Base-by-base conservation (phyloP, 129 eudicot genomes). In the Centella asiatica region DNA sequence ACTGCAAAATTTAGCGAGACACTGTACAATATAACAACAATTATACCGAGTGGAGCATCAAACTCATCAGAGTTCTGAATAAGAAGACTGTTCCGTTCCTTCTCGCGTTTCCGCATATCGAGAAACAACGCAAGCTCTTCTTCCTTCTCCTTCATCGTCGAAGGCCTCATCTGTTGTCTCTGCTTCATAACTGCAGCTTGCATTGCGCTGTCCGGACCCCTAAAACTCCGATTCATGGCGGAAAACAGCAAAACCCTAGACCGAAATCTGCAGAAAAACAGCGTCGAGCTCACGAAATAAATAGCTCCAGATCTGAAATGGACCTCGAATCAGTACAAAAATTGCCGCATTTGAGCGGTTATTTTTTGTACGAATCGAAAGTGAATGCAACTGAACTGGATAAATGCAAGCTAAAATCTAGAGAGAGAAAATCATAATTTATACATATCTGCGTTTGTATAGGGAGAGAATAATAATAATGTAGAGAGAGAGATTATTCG, bases 51-150 rank as follows among this genome's bases (percentile, higher is more conserved):
- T 7, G 95, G 81, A 53, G 84, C 78, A 75, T 86, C 94, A 48
- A 83, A 81, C 60, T 80, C 97, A 32, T 83, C 88, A 22, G 82
- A 73, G 67, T 67, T 78, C 4, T 83, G 81, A 36, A 83, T 77
- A 46, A 85, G 84, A 58, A 82, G 75, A 74, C 81, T 75, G 57
- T 72, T 67, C 47, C 84, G 68, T 62, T 90, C 97, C 74, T 79
- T 86, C 69, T 90, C 97, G 46, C 87, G 85, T 69, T 67, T 81
- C 17, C 85, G 81, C 97, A 90, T 90, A 74, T 90, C 95, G 36
- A 80, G 74, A 64, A 90, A 90, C 74, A 90, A 67, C 53, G 95
- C 85, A 55, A 83, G 81, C 69, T 90, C 97, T 5, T 90, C 97
- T 15, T 90, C 95, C 69, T 81, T 90, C 65, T 81, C 90, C 67